phyloP scores from a whole-genome alignment of 768 basidiomycete genomes.

The Russula olivacea region DNA sequence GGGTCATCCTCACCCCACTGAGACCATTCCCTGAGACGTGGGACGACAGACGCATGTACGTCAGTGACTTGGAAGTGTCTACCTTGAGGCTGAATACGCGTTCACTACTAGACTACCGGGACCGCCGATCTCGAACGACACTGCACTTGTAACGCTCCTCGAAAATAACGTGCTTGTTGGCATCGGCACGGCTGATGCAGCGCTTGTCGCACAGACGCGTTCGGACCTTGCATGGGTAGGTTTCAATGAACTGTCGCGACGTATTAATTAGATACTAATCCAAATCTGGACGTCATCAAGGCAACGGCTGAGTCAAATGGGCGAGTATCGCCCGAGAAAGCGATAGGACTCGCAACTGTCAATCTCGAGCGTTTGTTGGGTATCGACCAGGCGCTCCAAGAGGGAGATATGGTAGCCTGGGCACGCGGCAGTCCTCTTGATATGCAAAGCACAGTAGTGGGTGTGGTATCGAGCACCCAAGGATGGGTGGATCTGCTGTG shows the following conservation, averaged over 20 bases:
- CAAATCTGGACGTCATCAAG: slow-evolving; percentile 27
- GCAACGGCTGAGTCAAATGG: slow-evolving; percentile 38
- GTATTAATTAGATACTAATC: neutral
- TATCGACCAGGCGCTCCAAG: slow-evolving; percentile 22
- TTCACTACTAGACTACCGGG: slow-evolving; percentile 50
- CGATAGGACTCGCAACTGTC: slow-evolving; percentile 35
- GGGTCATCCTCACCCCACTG: slow-evolving; percentile 61
- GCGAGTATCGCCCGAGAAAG: slow-evolving; percentile 33
- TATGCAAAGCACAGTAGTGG: slow-evolving; percentile 34
- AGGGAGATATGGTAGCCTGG: slow-evolving; percentile 32
- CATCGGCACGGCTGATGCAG: slow-evolving; percentile 41
- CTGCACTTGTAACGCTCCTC: slow-evolving; percentile 48
- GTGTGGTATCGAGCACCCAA: slow-evolving; percentile 32
- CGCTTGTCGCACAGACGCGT: slow-evolving; percentile 33
- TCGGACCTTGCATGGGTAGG: slow-evolving; percentile 39
- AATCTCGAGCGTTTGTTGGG: slow-evolving; percentile 44
- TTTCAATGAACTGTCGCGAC: slow-evolving; percentile 3
- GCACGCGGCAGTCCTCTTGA: slow-evolving; percentile 34
- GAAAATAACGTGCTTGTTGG: slow-evolving; percentile 58
- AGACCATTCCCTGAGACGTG: slow-evolving; percentile 60
- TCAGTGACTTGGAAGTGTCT: neutral
- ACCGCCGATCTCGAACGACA: slow-evolving; percentile 52
- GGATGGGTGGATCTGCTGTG: slow-evolving; percentile 31
- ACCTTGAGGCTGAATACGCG: slow-evolving; percentile 12
- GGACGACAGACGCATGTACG: slow-evolving; percentile 61